A percentile compares a stretch with the other conserved stretches of the same genome.
phyloP scores from a whole-genome alignment of 495 filamentous ascomycete genomes.

The Hypoxylon perforatum region DNA sequence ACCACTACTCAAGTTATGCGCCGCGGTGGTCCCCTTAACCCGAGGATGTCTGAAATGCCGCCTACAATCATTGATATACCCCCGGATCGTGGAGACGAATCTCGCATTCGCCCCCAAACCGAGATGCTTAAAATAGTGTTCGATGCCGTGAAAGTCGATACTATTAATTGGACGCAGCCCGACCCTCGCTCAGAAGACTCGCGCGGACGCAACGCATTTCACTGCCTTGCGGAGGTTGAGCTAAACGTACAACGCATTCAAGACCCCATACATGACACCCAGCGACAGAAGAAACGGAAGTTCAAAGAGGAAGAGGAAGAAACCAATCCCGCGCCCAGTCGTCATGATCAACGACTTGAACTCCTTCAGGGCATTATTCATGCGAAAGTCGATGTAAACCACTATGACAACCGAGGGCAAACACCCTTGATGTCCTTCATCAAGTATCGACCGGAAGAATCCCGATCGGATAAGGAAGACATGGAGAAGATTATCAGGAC shows the following conservation, averaged over 20 bases:
- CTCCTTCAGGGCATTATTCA: slow-evolving; percentile 50
- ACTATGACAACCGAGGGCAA: slow-evolving; percentile 54
- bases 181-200: slow-evolving; percentile 51
- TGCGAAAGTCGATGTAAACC: slow-evolving; percentile 53
- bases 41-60: background rate
- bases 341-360: slow-evolving; percentile 35
- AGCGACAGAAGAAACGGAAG: slow-evolving; percentile 39
- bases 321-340: slow-evolving; percentile 7
- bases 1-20: background rate
- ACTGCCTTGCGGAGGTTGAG: slow-evolving; percentile 60
- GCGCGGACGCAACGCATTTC: slow-evolving; percentile 59
- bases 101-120: slow-evolving; percentile 39
- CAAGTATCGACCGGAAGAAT: slow-evolving; percentile 51
- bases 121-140: slow-evolving; percentile 51
- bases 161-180: slow-evolving; percentile 40
- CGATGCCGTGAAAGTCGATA: slow-evolving; percentile 34
- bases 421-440: slow-evolving; percentile 62
- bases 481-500: slow-evolving; percentile 50
- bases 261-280: slow-evolving; percentile 14
- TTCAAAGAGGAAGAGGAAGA: slow-evolving; percentile 38
- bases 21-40: slow-evolving; percentile 18
- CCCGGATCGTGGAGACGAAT: slow-evolving; percentile 13
- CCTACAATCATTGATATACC: slow-evolving; percentile 21
- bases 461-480: slow-evolving; percentile 48
- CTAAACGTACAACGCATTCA: slow-evolving; percentile 23